These are phyloP conservation scores for Grigorovia humatica DNA, from an alignment of 805 yeast species.

Conservation along the genomic window DNA sequence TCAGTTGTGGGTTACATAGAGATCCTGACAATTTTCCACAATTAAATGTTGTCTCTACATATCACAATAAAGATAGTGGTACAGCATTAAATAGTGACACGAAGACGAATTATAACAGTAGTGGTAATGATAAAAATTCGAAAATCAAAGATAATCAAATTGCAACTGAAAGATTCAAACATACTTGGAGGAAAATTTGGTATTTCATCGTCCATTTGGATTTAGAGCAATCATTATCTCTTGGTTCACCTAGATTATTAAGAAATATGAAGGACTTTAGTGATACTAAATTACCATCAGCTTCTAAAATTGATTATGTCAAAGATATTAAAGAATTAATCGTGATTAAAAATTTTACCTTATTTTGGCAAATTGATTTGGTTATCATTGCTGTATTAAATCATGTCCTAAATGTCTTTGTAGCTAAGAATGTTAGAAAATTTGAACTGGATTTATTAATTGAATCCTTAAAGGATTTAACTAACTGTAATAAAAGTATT, in stretches of 20 bases:
- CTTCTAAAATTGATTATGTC: conserved; percentile 29
- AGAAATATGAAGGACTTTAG: conserved; percentile 31
- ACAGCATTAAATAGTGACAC: conserved; percentile 2
- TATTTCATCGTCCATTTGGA: conserved; percentile 35
- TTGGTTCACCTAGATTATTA: conserved; percentile 33
- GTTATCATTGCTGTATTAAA: conserved; percentile 29
- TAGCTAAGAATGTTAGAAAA: conserved; percentile 34
- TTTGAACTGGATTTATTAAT: conserved; percentile 32
- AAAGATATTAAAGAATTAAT: conserved; percentile 35
- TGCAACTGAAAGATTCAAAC: conserved; percentile 31
- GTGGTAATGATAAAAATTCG: conserved; percentile 1
- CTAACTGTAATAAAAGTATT: conserved; percentile 25
- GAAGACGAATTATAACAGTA: conserved; percentile 1
- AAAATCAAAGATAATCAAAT: conserved; percentile 10
- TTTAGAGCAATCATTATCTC: conserved; percentile 33
- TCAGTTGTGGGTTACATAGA: conserved; percentile 55
- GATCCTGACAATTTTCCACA: conserved; percentile 50
- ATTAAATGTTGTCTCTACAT: conserved; percentile 23
- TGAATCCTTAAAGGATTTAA: conserved; percentile 25
- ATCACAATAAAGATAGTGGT: conserved; percentile 6
- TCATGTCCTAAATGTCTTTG: conserved; percentile 25
- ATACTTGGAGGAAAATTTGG: conserved; percentile 54
- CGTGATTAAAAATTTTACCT: conserved; percentile 38
- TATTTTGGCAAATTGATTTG: conserved; percentile 37
- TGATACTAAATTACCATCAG: conserved; percentile 37